Base-by-base conservation (phyloP, 345 rosid genomes). In the Microcos paniculata region DNA sequence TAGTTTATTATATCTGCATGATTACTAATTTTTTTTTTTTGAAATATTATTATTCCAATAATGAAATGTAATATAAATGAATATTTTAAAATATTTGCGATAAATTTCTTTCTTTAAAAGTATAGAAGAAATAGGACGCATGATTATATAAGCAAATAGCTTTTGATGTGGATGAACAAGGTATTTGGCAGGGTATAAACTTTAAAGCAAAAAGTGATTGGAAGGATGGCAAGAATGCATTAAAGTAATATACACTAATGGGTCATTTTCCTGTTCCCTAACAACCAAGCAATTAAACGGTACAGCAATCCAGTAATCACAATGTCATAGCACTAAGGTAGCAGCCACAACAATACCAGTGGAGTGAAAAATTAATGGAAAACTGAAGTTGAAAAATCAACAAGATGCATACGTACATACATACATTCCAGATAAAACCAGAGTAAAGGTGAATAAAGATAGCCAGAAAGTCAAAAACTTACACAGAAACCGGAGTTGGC, bases 401-500 rank as follows among this genome's bases (percentile, higher is more conserved):
- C 35, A 14, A 58, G 19, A 42, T 9, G 9, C 45, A 40, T 8
- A 8, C 45, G 8, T 9, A 42, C 11, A 42, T 42, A 42, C 45
- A 42, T 42, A 42, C 10, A 42, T 35, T 35, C 40, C 40, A 35
- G 40, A 35, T 35, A 35, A 35, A 35, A 35, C 40, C 40, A 42
- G 23, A 49, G 19, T 48, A 24, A 6, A 48, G 16, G 72, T 49
- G 73, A 75, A 79, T 53, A 42, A 68, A 58, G 65, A 68, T 77
- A 45, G 65, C 79, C 5, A 48, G 77, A 71, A 69, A 75, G 70
- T 67, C 55, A 67, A 71, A 45, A 76, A 86, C 99, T 93, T 83
- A 95, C 99, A 87, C 90, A 62, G 96, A 87, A 79, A 91, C 86
- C 19, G 99, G 99, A 79, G 87, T 83, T 38, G 96, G 87, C 82